phyloP scores from a whole-genome alignment of 176 grass and related monocot species.

The Musa troglodytarum region DNA sequence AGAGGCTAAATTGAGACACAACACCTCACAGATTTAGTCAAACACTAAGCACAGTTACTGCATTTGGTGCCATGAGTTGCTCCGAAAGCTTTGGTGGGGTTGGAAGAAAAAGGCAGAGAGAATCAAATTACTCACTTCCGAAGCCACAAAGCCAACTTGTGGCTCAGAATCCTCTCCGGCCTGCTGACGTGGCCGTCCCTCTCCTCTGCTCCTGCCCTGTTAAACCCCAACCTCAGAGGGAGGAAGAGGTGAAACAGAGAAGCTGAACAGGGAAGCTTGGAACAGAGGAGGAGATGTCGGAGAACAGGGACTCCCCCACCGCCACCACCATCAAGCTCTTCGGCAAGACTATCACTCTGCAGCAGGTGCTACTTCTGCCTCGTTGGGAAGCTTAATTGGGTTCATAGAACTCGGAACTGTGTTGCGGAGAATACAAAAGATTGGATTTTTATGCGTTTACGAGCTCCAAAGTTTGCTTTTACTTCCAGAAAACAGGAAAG shows the following conservation, averaged over 20 bases:
- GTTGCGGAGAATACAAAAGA: background rate
- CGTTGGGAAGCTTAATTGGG: background rate
- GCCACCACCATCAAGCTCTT: conserved; percentile 15
- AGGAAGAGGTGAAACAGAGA: background rate
- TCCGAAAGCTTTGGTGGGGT: conserved; percentile 4
- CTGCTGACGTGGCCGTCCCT: conserved; percentile 2
- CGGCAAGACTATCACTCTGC: conserved; percentile 13
- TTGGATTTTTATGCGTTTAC: background rate
- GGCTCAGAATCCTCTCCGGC: conserved; percentile 8
- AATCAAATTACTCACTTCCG: conserved; percentile 14
- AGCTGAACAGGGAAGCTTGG: background rate
- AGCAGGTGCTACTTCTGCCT: background rate
- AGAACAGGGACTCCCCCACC: background rate
- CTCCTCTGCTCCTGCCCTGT: background rate
- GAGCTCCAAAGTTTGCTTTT: background rate
- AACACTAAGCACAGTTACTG: background rate
- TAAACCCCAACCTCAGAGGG: background rate
- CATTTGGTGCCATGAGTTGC: conserved; percentile 5
- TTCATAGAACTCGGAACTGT: background rate
- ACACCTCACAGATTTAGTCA: background rate
- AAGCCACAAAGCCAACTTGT: conserved; percentile 20
- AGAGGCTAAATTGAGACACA: background rate
- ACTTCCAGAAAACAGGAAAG: background rate
- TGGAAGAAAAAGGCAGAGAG: background rate
- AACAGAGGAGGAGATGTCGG: background rate